These are phyloP conservation scores for Blastobotrys raffinosifermentans DNA, from an alignment of 1,139 yeast species.

Conservation along the genomic window DNA sequence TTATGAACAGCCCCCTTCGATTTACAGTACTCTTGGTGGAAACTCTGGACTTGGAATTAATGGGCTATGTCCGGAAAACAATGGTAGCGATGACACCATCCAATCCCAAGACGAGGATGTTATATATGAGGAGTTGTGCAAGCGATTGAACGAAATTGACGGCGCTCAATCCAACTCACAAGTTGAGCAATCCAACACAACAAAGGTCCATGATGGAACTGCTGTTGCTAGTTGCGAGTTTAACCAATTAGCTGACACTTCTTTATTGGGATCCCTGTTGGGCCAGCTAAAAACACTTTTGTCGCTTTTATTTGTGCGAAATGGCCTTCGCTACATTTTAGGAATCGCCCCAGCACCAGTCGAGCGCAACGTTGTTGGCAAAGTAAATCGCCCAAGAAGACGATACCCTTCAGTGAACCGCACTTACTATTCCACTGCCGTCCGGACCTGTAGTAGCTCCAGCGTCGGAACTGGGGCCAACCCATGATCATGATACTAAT, in stretches of 20 bases:
- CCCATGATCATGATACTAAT: too few species aligned
- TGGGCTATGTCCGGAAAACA: conserved; percentile 4
- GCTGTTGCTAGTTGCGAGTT: too few species aligned
- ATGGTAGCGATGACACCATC: neutral
- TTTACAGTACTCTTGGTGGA: neutral
- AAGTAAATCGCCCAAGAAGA: too few species aligned
- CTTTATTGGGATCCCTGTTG: neutral
- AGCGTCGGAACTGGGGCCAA: too few species aligned
- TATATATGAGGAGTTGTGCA: conserved; percentile 5
- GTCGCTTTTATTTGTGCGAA: neutral
- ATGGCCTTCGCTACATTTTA: neutral
- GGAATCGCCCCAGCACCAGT: too few species aligned
- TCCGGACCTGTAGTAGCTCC: neutral
- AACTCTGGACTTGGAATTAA: neutral
- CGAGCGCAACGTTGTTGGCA: too few species aligned
- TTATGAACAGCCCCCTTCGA: neutral
- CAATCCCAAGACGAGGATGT: conserved; percentile 2
- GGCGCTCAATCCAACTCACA: too few species aligned
- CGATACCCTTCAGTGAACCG: conserved; percentile 3
- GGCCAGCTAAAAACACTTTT: neutral
- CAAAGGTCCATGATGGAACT: too few species aligned
- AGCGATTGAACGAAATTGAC: conserved; percentile 8
- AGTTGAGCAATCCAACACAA: too few species aligned
- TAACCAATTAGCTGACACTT: neutral
- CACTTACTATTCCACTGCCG: neutral